Evolutionary conservation across 208 protist genomes (phyloP), one percentile per base, ranked within the genome.

Genomic region (Trypanosoma grayi): DNA sequence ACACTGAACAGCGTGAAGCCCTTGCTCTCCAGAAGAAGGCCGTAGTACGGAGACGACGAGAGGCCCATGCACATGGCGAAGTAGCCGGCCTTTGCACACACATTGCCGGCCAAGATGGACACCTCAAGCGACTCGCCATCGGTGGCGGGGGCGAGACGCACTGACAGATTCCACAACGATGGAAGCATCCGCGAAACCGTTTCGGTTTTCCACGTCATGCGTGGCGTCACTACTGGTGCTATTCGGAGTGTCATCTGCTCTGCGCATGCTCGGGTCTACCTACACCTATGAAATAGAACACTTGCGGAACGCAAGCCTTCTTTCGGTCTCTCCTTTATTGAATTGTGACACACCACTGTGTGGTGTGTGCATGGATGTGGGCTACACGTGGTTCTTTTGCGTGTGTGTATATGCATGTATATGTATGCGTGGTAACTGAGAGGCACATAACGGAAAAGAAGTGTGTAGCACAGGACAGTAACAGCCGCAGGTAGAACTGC

Each of bases 31-130:
- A 71, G 44, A 6, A 76, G 34, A 13, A 60, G 28, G 20, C 69
- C 60, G 46, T 70, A 75, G 47, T 70, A 75, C 18, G 48, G 46
- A 10, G 57, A 67, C 1, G 56, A 36, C 18, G 69, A 53, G 28
- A 70, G 55, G 4, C 56, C 61, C 37, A 57, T 46, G 45, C 70
- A 70, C 28, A 66, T 25, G 16, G 34, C 16, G 25, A 63, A 63
- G 36, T 63, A 63, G 0, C 45, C 58, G 8, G 41, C 11, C n/a
- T 54, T 51, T 0, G 31, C 61, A 48, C 18, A 41, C 28, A 58
- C 16, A 28, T 3, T 50, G 30, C 60, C 33, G 4, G 24, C 60
- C 18, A 9, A 25, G 37, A 58, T 66, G 13, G 22, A 58, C 25
- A n/a, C 43, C 10, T 66, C 51, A 20, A 56, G 8, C 16, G 20